Base-by-base conservation (phyloP, 2,329 filamentous ascomycete genomes). In the Chrysoporthe puriensis region DNA sequence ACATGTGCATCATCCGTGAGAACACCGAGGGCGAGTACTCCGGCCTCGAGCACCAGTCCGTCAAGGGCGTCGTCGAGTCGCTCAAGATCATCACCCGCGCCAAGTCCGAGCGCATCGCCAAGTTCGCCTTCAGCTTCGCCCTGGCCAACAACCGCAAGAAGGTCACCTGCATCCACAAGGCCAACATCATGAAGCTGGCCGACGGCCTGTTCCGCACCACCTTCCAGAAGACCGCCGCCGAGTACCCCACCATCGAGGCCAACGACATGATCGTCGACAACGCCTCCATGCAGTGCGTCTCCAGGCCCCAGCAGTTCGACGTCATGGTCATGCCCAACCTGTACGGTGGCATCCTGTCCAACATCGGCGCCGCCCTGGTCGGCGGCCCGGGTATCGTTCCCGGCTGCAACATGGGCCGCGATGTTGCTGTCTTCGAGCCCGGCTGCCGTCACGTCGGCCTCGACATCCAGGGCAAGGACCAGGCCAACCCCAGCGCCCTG, bases 261-360 rank as follows among this genome's bases (percentile, higher is more conserved):
- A 96, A 96, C 86, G 96, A 99, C 85, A 97, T 99, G 95, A 99
- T 99, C 81, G 96, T 99, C 82, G 96, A 99, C 85, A 99, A 99
- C 83, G 96, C 96, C 77, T 97, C 93, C 78, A 99, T 99, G 96
- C 96, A 99, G 86, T 96, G 94, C 79, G 96, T 99, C 74, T 94
- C 93, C 74, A 88, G 89, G 73, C 96, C 96, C 71, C 96, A 98
- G 85, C 96, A 99, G 83, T 99, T 99, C 79, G 96, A 99, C 81
- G 96, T 99, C 76, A 93, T 99, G 91, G 96, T 99, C 81, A 98
- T 98, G 94, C 96, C 96, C 77, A 99, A 99, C 87, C 85, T 98
- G 78, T 98, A 98, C 88, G 95, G 95, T 82, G 94, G 95, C 80
- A 99, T 99, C 77, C 87, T 99, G 73, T 98, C 96, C 85, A 99